Evolutionary conservation across 768 basidiomycete genomes (phyloP).

Genomic region (Boletales sp.): DNA sequence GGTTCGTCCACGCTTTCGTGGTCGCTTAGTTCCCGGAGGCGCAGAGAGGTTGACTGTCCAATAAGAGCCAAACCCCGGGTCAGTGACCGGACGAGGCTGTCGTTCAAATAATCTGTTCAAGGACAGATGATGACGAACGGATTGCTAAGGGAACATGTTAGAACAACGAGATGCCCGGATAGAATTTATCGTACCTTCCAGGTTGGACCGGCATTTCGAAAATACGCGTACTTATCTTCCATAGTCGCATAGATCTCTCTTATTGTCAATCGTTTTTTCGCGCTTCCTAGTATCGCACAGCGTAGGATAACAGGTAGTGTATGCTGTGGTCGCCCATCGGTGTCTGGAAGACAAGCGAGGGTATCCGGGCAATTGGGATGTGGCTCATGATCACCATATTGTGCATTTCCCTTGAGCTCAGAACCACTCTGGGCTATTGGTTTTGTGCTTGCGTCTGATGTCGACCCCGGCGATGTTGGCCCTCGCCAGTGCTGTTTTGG

Average conservation of each 20-base stretch:
- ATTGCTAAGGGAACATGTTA: conserved; percentile 55
- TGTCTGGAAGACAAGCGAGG: conserved; percentile 74
- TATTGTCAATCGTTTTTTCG: conserved; percentile 72
- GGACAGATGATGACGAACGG: conserved; percentile 81
- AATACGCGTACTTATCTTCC: conserved; percentile 82
- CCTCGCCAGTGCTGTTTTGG: conserved; percentile 23
- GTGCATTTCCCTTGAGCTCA: conserved; percentile 20
- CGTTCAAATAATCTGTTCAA: conserved; percentile 80
- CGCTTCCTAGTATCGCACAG: conserved; percentile 78
- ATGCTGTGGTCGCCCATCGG: conserved; percentile 75
- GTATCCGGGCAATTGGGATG: conserved; percentile 79
- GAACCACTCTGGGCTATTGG: conserved; percentile 21
- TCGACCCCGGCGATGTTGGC: conserved; percentile 33
- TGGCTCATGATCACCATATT: conserved; percentile 46
- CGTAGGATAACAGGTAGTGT: conserved; percentile 82
- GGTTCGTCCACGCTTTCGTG: conserved; percentile 71
- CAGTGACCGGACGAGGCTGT: conserved; percentile 76
- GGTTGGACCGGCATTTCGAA: conserved; percentile 73
- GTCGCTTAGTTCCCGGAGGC: conserved; percentile 84
- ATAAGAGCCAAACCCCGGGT: conserved; percentile 84
- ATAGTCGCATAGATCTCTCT: conserved; percentile 84
- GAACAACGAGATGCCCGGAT: neutral
- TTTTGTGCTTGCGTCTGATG: conserved; percentile 31
- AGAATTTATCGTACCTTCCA: conserved; percentile 64
- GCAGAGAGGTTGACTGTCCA: conserved; percentile 87